Base-by-base conservation (phyloP, 345 rosid species). In the Ceriops tagal region DNA sequence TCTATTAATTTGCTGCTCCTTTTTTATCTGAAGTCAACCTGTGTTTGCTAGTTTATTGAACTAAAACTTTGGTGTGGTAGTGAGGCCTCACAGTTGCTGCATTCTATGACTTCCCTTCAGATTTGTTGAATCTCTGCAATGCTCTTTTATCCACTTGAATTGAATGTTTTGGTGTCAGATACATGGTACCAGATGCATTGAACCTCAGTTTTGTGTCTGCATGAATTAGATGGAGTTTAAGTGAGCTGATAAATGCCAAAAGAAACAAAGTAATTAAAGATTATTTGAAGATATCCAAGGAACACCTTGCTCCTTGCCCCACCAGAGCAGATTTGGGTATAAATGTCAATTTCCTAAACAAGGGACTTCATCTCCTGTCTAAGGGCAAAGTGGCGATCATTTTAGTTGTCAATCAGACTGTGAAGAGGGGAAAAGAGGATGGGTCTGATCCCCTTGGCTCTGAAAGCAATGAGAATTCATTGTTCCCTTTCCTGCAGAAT, bases 321-420 rank as follows among this genome's bases (percentile, higher is more conserved):
- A 79, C 73, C 66, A 43, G 73, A 75, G 86, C 83, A 71, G 77
- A 72, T 73, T 61, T 77, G 39, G 77, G 81, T 21, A 68, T 66
- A 15, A 75, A 76, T 79, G 78, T 74, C 31, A 60, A 65, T 66
- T 81, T 86, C 63, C 83, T 75, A 58, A 82, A 87, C 64, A 78
- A 78, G 72, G 96, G 93, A 64, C 53, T 49, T 10, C 69, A 65
- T 70, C 88, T 93, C 61, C 37, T 82, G 3, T 86, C 88, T 51
- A 61, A 82, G 24, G 96, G 97, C 52, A 89, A 90, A 84, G 73
- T 82, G 52, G 96, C 87, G 15, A 63, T 80, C 53, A 84, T 85
- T 71, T 77, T 93, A 73, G 81, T 85, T 69, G 22, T 86, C 68
- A 80, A 74, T 71, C 77, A 79, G 58, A 52, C 53, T 15, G 82